phyloP scores from a whole-genome alignment of 352 stramenopile species.

The Globisporangium ultimum region DNA sequence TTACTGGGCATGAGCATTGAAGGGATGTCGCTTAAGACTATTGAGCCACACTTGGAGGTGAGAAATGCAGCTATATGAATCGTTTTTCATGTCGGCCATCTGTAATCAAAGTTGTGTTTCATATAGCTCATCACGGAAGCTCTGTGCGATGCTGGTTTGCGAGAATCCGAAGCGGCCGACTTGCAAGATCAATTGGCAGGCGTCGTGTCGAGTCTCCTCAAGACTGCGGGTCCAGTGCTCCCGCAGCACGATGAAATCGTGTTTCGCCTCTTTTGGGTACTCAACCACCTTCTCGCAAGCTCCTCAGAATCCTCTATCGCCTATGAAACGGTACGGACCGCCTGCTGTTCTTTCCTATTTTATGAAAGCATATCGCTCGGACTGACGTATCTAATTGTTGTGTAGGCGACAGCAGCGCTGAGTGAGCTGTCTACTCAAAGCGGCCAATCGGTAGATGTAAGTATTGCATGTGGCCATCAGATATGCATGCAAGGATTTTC shows the following conservation, averaged over 20 bases:
- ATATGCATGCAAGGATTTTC: neutral
- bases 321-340: constrained; percentile 38
- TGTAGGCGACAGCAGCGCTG: constrained; percentile 38
- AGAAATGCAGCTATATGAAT: neutral
- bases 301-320: constrained; percentile 46
- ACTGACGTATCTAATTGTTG: neutral
- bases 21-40: constrained; percentile 64
- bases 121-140: constrained; percentile 63
- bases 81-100: neutral
- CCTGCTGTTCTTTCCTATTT: neutral
- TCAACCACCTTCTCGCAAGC: constrained; percentile 68
- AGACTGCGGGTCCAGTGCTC: constrained; percentile 42
- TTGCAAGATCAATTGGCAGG: constrained; percentile 66
- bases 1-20: constrained; percentile 78
- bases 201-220: constrained; percentile 60
- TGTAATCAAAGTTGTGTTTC: neutral
- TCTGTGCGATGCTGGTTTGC: constrained; percentile 61
- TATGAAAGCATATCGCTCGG: no score
- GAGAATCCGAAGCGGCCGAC: constrained; percentile 67
- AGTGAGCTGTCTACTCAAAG: constrained; percentile 27
- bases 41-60: constrained; percentile 59
- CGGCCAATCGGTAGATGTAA: constrained; percentile 40
- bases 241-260: constrained; percentile 37
- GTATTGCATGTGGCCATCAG: constrained; percentile 3
- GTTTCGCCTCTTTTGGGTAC: constrained; percentile 80